Evolutionary conservation across 2,329 filamentous ascomycete genomes (phyloP).

Genomic region (Madurella fahalii): DNA sequence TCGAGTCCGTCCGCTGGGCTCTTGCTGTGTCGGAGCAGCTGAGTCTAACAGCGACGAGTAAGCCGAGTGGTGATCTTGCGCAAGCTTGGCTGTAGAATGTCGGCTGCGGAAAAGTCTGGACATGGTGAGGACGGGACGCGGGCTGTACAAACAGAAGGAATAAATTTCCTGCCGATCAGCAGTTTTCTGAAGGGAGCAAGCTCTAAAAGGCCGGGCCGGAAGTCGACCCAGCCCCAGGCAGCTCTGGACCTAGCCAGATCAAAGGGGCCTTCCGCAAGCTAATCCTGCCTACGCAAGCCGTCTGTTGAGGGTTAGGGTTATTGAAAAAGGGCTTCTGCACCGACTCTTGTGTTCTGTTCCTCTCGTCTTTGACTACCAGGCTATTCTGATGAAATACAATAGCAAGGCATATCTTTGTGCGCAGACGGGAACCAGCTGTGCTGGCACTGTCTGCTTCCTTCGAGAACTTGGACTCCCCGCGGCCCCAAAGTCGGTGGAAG

Average conservation of each 20-base stretch:
- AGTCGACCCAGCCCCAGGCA: background rate
- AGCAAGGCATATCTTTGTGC: too few species aligned
- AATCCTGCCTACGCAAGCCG: too few species aligned
- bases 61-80: constrained; percentile 13
- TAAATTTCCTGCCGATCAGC: background rate
- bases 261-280: background rate
- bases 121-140: constrained; percentile 13
- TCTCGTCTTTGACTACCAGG: too few species aligned
- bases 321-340: too few species aligned
- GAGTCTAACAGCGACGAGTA: constrained; percentile 25
- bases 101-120: constrained; percentile 20
- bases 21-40: constrained; percentile 1
- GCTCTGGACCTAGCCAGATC: background rate
- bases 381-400: too few species aligned
- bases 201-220: background rate
- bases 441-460: too few species aligned
- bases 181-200: background rate
- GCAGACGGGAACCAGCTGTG: too few species aligned
- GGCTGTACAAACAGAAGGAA: background rate
- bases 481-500: too few species aligned
- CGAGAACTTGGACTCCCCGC: too few species aligned
- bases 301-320: background rate
- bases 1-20: background rate
- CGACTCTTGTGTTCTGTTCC: too few species aligned
- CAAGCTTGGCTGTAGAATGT: constrained; percentile 4